Evolutionary conservation across 345 rosid species (phyloP), one percentile per base, ranked within the genome.

Genomic region (Gossypium turneri): DNA sequence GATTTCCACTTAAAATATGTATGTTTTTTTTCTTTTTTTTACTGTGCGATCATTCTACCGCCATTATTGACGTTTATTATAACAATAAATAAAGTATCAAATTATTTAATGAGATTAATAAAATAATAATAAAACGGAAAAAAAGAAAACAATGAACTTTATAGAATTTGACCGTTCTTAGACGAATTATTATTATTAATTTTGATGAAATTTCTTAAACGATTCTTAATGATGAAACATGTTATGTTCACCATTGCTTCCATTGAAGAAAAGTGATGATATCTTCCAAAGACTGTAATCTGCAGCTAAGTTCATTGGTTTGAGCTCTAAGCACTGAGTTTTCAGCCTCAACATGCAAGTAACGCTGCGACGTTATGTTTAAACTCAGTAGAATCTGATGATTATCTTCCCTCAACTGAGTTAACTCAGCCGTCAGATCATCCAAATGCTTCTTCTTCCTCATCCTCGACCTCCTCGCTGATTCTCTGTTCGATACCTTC

Each of bases 401-500:
- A 63, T 89, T 93, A 67, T 93, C 91, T 13, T 79, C 83, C 67
- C 79, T 82, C 34, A 93, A 84, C 47, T 84, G 85, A 58, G 80
- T 56, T 41, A 85, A 86, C 80, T 91, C 91, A 22, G 84, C 78
- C 81, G 79, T 82, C 50, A 95, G 85, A 85, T 93, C 99, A 72
- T 91, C 96, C 77, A 93, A 76, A 73, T 87, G 98, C 85, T 89
- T 91, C 83, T 95, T 98, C 66, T 95, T 95, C 85, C 92, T 87
- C 91, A 91, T 83, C 80, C 99, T 87, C 1, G 99, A 95, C 75
- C 98, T 88, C 74, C 96, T 34, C 7, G 41, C 41, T 34, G 41
- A 34, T 34, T 34, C 41, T 34, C 41, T 34, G 41, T 5, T 34
- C 7, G 7, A 34, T 34, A 5, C 41, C 41, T 5, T 34, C 41